Evolutionary conservation across 805 yeast genomes (phyloP), one percentile per base, ranked within the genome.

Genomic region (Geotrichum ghanense): DNA sequence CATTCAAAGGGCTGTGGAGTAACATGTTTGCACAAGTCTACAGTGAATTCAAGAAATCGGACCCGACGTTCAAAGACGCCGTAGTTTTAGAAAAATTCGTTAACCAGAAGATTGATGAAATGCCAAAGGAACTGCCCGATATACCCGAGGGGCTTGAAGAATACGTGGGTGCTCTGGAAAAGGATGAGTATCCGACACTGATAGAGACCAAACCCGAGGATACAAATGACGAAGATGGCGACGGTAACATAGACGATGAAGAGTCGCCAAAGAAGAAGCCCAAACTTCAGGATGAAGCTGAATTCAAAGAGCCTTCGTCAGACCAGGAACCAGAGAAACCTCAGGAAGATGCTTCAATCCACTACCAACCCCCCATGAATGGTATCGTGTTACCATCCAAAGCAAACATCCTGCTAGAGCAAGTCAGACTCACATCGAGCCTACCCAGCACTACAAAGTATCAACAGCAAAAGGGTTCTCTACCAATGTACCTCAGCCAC

Each of bases 11-110:
- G 19, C 82, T 80, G 45, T 69, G 82, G 4, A 65, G 69, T 23
- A 66, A 81, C 45, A 79, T 90, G 12, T 88, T 89, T 66, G 58
- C 70, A 41, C 92, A 92, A 63, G 95, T 97, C 1, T 78, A 78
- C 58, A 61, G 72, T 1, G 90, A 79, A 64, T 90, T 89, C 62
- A 83, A 79, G 50, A 83, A 83, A 45, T 77, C 75, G 1, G 77
- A 92, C 45, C 70, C 77, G 45, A 79, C 89, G 37, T 78, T 79
- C 57, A 75, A 75, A 50, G 94, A 87, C 64, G 81, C 97, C 0
- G 64, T 61, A 34, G 72, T 74, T 41, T 70, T 92, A 45, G 71
- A 75, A 50, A 70, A 69, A 24, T 71, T 70, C 50, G 78, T 82
- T 52, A 51, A 55, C 42, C 41, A 52, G 16, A 56, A 55, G 40